Conservation (phyloP, 257 asterid species). For the Nicotiana paniculata region DNA sequence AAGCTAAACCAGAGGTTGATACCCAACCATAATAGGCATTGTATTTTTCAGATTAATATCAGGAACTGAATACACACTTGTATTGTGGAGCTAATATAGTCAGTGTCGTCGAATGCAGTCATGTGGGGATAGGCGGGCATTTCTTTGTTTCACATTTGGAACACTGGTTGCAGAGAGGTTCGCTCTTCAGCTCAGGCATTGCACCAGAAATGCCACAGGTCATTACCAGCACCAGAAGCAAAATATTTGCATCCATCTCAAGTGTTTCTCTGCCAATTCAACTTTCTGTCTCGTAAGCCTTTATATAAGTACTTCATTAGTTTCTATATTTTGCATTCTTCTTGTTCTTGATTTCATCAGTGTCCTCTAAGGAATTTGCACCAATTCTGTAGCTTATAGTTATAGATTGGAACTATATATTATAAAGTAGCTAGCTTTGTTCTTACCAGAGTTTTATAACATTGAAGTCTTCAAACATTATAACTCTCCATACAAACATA, state of each 20-base stretch:
- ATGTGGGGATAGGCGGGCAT: conserved; percentile 66
- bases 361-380: background rate
- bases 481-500: too few relatives aligned
- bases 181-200: conserved; percentile 25
- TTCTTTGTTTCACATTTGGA: conserved; percentile 32
- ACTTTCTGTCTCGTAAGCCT: background rate
- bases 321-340: background rate
- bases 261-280: background rate
- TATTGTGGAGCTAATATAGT: conserved; percentile 25
- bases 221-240: conserved; percentile 12
- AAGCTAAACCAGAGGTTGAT: too few relatives aligned
- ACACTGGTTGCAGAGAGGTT: conserved; percentile 46
- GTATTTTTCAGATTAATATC: too few relatives aligned
- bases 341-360: background rate
- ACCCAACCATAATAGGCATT: too few relatives aligned
- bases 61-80: too few relatives aligned
- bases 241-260: conserved; percentile 21
- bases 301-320: background rate
- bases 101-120: conserved; percentile 55
- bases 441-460: background rate
- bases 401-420: background rate
- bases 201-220: conserved; percentile 15
- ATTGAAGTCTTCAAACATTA: background rate
- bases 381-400: background rate
- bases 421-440: background rate